Evolutionary conservation across 2,329 filamentous ascomycete species (phyloP).

Genomic region (Grosmannia penicillata): DNA sequence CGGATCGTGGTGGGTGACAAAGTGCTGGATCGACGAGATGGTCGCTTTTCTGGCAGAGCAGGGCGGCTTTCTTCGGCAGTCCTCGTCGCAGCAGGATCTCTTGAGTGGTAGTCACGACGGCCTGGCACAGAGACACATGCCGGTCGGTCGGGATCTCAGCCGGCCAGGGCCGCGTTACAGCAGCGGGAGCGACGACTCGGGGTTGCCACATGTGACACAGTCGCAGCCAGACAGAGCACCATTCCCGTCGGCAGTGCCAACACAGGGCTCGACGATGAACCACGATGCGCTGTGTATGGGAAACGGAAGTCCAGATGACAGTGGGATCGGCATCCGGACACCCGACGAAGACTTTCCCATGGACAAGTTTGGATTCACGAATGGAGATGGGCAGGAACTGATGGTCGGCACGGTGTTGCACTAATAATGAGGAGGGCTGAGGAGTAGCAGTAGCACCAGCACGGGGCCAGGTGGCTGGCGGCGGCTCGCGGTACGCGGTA

Average conservation of each 20-base stretch:
- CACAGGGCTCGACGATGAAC: constrained; percentile 18
- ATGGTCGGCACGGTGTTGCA: constrained; percentile 15
- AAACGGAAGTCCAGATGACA: constrained; percentile 47
- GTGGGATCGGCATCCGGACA: constrained; percentile 57
- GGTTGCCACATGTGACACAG: constrained; percentile 28
- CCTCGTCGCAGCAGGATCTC: constrained; percentile 19
- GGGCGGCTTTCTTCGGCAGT: constrained; percentile 68
- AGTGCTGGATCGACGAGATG: constrained; percentile 94
- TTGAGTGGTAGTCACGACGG: constrained; percentile 6
- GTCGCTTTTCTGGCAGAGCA: constrained; percentile 72
- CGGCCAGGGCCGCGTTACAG: constrained; percentile 25
- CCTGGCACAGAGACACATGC: constrained; percentile 9
- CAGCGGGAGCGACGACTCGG: constrained; percentile 30
- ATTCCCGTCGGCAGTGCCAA: constrained; percentile 29
- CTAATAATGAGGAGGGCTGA: constrained; percentile 1
- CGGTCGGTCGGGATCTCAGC: constrained; percentile 19
- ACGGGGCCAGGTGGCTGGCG: no score
- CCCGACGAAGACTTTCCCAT: constrained; percentile 50
- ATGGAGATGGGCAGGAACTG: constrained; percentile 14
- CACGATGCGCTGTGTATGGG: constrained; percentile 30
- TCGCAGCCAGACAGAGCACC: constrained; percentile 34
- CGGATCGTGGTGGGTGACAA: constrained; percentile 88
- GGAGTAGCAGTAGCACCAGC: no score
- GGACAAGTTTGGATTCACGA: constrained; percentile 36
- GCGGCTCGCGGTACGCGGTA: no score